These are phyloP conservation scores for Penicillium manginii DNA, from an alignment of 495 filamentous ascomycete species.

Conservation along the genomic window DNA sequence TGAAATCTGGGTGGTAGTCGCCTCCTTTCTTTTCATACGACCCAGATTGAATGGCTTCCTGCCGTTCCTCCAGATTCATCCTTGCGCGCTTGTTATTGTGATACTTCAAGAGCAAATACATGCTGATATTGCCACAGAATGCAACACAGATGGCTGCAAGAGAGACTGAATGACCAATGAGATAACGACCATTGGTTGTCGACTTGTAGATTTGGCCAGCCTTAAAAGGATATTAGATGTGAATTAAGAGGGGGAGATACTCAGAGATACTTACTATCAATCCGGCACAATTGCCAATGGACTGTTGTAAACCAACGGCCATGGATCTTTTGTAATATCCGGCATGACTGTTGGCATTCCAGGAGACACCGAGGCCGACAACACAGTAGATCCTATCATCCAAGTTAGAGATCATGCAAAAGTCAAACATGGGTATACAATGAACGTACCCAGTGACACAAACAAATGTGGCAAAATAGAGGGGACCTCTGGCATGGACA, in stretches of 20 bases:
- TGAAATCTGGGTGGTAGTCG: constrained; percentile 22
- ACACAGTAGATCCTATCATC: background rate
- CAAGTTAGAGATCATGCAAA: background rate
- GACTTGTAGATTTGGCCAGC: constrained; percentile 24
- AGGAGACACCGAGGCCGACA: constrained; percentile 19
- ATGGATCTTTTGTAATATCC: constrained; percentile 22
- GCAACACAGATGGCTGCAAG: constrained; percentile 18
- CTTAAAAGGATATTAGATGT: constrained; percentile 1
- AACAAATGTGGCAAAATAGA: constrained; percentile 24
- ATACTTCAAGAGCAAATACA: constrained; percentile 14
- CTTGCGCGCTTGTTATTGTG: constrained; percentile 17
- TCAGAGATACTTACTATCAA: constrained; percentile 13
- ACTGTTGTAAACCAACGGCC: constrained; percentile 20
- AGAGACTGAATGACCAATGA: constrained; percentile 21
- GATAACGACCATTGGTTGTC: constrained; percentile 13
- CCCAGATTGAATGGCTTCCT: constrained; percentile 12
- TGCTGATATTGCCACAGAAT: constrained; percentile 15
- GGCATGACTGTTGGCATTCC: constrained; percentile 23
- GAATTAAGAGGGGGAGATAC: background rate
- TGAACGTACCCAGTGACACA: constrained; percentile 22
- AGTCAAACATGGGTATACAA: background rate
- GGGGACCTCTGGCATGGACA: constrained; percentile 15
- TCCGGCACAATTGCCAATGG: constrained; percentile 22
- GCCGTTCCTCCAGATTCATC: constrained; percentile 14
- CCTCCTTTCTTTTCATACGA: constrained; percentile 22